phyloP scores from a whole-genome alignment of 1,284 basidiomycete species.

The Heterobasidion annosum region DNA sequence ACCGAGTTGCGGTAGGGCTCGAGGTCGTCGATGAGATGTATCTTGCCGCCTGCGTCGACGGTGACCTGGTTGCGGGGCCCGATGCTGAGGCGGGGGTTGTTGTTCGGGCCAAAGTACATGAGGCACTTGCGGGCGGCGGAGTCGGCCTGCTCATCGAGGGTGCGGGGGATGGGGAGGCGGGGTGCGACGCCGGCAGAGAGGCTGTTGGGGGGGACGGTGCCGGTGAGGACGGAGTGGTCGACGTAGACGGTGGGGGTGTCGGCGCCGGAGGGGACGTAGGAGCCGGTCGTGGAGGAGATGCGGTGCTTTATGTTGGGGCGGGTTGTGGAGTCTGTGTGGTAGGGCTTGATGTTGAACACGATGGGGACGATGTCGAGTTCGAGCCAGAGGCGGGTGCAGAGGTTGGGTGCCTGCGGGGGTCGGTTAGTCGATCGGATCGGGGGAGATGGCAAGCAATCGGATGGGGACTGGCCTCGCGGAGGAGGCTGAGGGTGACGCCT shows the following conservation, averaged over 20 bases:
- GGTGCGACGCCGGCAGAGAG: constrained; percentile 38
- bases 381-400: constrained; percentile 72
- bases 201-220: constrained; percentile 19
- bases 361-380: constrained; percentile 70
- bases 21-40: constrained; percentile 71
- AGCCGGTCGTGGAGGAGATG: constrained; percentile 66
- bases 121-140: constrained; percentile 74
- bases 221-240: constrained; percentile 34
- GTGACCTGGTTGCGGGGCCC: constrained; percentile 74
- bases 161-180: constrained; percentile 63
- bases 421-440: constrained; percentile 1
- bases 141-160: constrained; percentile 75
- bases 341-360: constrained; percentile 77
- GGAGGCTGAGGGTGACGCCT: constrained; percentile 39
- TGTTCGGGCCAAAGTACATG: constrained; percentile 73
- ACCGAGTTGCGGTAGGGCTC: constrained; percentile 64
- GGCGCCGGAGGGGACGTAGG: constrained; percentile 61
- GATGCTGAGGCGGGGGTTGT: constrained; percentile 73
- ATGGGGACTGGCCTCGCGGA: constrained; percentile 29
- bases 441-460: not conserved
- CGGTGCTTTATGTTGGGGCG: constrained; percentile 71
- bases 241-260: constrained; percentile 66
- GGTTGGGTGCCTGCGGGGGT: constrained; percentile 48
- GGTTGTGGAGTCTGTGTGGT: constrained; percentile 68
- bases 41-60: constrained; percentile 72